phyloP scores from a whole-genome alignment of 2,329 filamentous ascomycete species.

The Aspergillus pseudoviridinutans region DNA sequence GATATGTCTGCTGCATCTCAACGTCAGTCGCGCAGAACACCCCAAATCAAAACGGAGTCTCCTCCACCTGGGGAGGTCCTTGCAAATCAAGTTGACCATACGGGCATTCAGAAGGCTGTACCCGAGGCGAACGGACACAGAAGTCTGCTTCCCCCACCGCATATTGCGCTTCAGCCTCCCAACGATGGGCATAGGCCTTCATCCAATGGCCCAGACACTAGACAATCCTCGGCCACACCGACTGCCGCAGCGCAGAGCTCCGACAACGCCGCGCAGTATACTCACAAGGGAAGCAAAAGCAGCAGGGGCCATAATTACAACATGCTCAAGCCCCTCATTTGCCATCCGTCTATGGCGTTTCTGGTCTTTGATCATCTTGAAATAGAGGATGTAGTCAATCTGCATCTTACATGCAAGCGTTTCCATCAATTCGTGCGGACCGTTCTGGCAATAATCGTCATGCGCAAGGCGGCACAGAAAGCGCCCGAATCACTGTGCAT shows the following conservation, averaged over 20 bases:
- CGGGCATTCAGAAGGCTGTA: background rate
- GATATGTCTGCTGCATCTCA: background rate
- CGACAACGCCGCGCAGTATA: background rate
- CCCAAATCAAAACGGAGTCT: background rate
- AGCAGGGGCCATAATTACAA: constrained; percentile 5
- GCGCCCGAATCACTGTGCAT: constrained; percentile 54
- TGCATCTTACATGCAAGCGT: constrained; percentile 62
- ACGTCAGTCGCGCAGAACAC: background rate
- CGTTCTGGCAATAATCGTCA: constrained; percentile 57
- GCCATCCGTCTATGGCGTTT: constrained; percentile 49
- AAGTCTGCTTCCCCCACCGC: background rate
- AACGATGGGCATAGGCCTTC: background rate
- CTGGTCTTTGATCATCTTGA: constrained; percentile 53
- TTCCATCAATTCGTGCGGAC: constrained; percentile 60
- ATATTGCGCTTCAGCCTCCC: background rate
- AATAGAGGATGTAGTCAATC: constrained; percentile 55
- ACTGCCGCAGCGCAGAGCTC: background rate
- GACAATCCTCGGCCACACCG: background rate
- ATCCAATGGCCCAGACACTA: background rate
- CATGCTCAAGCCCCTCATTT: constrained; percentile 10
- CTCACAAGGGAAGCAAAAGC: background rate
- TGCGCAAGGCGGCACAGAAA: constrained; percentile 51
- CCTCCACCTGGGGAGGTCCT: background rate
- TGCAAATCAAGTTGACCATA: background rate
- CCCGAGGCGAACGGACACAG: background rate